phyloP scores from a whole-genome alignment of 192 early-diverging fungal species.

The Backusella luteola region DNA sequence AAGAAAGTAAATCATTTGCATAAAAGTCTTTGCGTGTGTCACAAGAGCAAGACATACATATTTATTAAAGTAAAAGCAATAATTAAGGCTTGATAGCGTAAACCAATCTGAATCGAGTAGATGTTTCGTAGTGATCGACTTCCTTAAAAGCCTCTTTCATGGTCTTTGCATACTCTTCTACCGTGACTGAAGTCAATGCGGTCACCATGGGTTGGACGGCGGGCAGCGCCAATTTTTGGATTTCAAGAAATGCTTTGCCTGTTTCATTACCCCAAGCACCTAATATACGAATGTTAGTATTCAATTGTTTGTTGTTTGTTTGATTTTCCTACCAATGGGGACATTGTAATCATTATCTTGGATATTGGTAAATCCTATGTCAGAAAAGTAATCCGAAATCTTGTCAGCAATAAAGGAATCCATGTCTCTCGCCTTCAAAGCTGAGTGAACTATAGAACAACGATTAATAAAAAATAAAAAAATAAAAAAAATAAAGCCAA shows the following conservation, averaged over 20 bases:
- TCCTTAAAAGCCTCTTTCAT: conserved; percentile 17
- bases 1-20: not conserved
- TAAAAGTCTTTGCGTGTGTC: not conserved
- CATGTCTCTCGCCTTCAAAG: conserved; percentile 16
- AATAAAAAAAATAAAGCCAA: not conserved
- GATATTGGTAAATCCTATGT: conserved; percentile 21
- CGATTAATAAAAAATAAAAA: not conserved
- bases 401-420: conserved; percentile 32
- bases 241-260: conserved; percentile 24
- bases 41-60: not conserved
- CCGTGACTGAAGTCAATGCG: conserved; percentile 1
- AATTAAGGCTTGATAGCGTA: conserved; percentile 15
- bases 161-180: not conserved
- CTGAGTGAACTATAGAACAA: conserved; percentile 20
- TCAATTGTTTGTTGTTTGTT: not conserved
- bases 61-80: not conserved
- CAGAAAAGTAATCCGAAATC: conserved; percentile 13
- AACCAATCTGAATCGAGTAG: conserved; percentile 24
- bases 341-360: conserved; percentile 17
- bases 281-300: not conserved
- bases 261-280: conserved; percentile 25
- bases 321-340: conserved; percentile 24
- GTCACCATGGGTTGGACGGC: conserved; percentile 31
- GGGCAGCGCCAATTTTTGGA: conserved; percentile 30
- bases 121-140: not conserved